phyloP scores from a whole-genome alignment of 2,329 filamentous ascomycete genomes.

The Aspergillus hortae region DNA sequence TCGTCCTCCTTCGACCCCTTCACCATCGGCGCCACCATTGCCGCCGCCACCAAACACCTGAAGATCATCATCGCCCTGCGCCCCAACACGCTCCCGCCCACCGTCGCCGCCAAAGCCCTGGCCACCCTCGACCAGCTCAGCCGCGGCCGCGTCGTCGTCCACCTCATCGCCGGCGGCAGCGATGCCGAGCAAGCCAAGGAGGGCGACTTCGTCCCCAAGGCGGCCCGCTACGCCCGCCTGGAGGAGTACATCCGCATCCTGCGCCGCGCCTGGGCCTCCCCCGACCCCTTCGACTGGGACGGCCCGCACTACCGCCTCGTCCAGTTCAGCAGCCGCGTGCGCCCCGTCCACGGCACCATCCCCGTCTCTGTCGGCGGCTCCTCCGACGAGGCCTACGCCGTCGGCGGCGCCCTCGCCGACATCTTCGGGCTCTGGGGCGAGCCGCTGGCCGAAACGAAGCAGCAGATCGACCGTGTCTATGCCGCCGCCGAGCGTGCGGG shows the following conservation, averaged over 20 bases:
- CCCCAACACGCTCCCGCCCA: slow-evolving; percentile 61
- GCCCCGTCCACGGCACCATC: slow-evolving; percentile 52
- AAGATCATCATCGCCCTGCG: slow-evolving; percentile 61
- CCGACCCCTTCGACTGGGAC: slow-evolving; percentile 60
- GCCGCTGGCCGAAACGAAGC: slow-evolving; percentile 60
- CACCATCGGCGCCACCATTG: slow-evolving; percentile 58
- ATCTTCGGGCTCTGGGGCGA: slow-evolving; percentile 65
- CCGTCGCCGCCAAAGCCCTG: slow-evolving; percentile 59
- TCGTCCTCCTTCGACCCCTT: slow-evolving; percentile 56
- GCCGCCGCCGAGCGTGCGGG: slow-evolving; percentile 57
- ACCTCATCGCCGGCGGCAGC: slow-evolving; percentile 61
- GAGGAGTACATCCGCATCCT: slow-evolving; percentile 63
- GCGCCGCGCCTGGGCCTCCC: slow-evolving; percentile 55
- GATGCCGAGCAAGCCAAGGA: slow-evolving; percentile 59
- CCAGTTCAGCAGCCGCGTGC: slow-evolving; percentile 53
- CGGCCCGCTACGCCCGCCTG: slow-evolving; percentile 55
- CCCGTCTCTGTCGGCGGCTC: slow-evolving; percentile 59
- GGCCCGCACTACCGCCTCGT: slow-evolving; percentile 60
- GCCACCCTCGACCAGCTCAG: slow-evolving; percentile 60
- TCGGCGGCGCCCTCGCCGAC: slow-evolving; percentile 57
- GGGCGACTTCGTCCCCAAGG: slow-evolving; percentile 58
- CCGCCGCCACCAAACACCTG: slow-evolving; percentile 55
- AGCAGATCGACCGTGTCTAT: slow-evolving; percentile 61
- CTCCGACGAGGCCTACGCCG: slow-evolving; percentile 57
- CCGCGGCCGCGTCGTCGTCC: slow-evolving; percentile 56